Evolutionary conservation across 495 filamentous ascomycete species (phyloP).

Genomic region (Aspergillus nidulans): DNA sequence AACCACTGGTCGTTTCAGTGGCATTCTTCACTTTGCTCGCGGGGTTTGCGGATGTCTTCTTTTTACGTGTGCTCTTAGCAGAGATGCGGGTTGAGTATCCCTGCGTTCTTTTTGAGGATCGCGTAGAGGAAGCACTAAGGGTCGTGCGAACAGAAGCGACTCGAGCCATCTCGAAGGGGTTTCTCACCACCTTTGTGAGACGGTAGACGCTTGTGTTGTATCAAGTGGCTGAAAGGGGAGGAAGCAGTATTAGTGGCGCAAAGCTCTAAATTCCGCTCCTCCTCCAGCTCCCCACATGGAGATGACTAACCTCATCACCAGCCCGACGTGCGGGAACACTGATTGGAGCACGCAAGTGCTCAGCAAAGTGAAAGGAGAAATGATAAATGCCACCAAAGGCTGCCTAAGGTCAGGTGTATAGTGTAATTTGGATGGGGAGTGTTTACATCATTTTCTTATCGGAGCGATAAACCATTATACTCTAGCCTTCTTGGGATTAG

Average conservation of each 20-base stretch:
- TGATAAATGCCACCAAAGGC: too few species aligned
- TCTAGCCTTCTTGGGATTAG: not conserved
- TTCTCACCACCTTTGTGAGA: not conserved
- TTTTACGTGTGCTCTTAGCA: not conserved
- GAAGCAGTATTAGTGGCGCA: not conserved
- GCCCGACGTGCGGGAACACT: not conserved
- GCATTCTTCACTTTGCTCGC: not conserved
- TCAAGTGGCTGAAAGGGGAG: not conserved
- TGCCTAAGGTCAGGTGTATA: too few species aligned
- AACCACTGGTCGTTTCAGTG: conserved; percentile 18
- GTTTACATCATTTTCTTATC: not conserved
- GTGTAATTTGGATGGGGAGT: not conserved
- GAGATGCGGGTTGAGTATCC: not conserved
- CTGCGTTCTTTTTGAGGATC: conserved; percentile 19
- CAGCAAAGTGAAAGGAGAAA: not conserved
- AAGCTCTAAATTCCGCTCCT: not conserved
- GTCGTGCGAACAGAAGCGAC: not conserved
- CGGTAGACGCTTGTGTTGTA: not conserved
- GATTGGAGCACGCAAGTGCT: not conserved
- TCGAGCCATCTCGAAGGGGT: not conserved
- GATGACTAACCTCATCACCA: not conserved
- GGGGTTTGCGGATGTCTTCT: not conserved
- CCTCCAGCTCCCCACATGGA: not conserved
- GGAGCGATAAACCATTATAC: not conserved
- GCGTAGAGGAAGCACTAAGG: not conserved